phyloP scores from a whole-genome alignment of 441 rosid genomes.

The Brassica hybrid region DNA sequence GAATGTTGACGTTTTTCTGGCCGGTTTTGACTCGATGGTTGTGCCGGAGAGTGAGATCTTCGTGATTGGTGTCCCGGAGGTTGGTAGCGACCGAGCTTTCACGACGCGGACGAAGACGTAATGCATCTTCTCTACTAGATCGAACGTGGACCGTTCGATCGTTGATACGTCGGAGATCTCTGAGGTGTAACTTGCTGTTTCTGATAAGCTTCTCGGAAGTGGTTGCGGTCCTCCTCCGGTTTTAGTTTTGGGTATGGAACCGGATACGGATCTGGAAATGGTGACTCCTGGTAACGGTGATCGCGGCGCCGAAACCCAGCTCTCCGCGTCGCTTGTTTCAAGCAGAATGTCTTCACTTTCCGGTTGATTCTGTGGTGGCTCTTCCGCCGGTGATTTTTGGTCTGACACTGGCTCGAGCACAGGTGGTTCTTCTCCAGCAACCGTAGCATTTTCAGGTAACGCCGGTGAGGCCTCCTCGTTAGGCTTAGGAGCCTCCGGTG shows the following conservation, averaged over 20 bases:
- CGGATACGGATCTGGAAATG: slow-evolving; percentile 51
- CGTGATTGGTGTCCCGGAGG: slow-evolving; percentile 58
- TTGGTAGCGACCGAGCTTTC: slow-evolving; percentile 62
- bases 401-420: neutral
- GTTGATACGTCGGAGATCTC: slow-evolving; percentile 65
- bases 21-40: slow-evolving; percentile 56
- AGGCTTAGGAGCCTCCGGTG: slow-evolving; percentile 18
- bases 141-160: slow-evolving; percentile 73
- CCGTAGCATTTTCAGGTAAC: slow-evolving; percentile 31
- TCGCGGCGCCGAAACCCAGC: slow-evolving; percentile 39
- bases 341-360: slow-evolving; percentile 46
- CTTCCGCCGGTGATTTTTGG: slow-evolving; percentile 7
- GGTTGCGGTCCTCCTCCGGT: slow-evolving; percentile 52
- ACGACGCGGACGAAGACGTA: slow-evolving; percentile 70
- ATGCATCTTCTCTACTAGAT: slow-evolving; percentile 77
- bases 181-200: slow-evolving; percentile 47
- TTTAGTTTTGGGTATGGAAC: slow-evolving; percentile 54
- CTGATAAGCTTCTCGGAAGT: slow-evolving; percentile 49
- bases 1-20: slow-evolving; percentile 51
- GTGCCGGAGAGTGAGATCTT: slow-evolving; percentile 52
- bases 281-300: slow-evolving; percentile 44
- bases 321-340: slow-evolving; percentile 38
- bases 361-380: slow-evolving; percentile 31
- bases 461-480: slow-evolving; percentile 25
- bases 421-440: slow-evolving; percentile 23